Conservation (phyloP, 225 moss, liverwort and hornwort genomes). For the Sphagnum tenellum region DNA sequence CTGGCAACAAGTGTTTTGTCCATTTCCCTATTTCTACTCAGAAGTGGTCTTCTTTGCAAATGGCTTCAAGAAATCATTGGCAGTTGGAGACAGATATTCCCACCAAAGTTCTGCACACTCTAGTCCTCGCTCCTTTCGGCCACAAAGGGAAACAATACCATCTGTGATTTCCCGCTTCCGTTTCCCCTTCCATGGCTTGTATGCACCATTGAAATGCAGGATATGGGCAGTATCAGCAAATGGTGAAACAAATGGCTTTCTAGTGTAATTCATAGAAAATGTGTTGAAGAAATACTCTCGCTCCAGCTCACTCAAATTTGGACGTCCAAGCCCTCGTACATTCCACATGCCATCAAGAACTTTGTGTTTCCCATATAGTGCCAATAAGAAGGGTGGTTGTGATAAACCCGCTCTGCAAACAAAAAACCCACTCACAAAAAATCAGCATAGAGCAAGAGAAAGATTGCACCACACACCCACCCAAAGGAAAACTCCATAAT, state of each 20-base stretch:
- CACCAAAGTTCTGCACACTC: slow-evolving; percentile 87
- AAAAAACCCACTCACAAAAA: background rate
- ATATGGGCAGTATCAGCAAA: slow-evolving; percentile 69
- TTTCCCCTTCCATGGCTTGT: slow-evolving; percentile 83
- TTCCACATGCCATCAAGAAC: slow-evolving; percentile 70
- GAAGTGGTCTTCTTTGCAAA: slow-evolving; percentile 13
- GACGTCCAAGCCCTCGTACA: slow-evolving; percentile 67
- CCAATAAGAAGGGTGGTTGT: slow-evolving; percentile 81
- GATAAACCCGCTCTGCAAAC: slow-evolving; percentile 72
- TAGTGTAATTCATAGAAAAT: slow-evolving; percentile 30
- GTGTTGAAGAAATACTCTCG: slow-evolving; percentile 31
- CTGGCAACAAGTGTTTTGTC: no score
- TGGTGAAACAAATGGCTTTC: slow-evolving; percentile 57
- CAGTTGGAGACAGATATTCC: slow-evolving; percentile 62
- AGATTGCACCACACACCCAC: no score
- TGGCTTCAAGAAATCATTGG: slow-evolving; percentile 48
- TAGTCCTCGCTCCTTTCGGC: slow-evolving; percentile 15
- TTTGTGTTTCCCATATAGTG: slow-evolving; percentile 72
- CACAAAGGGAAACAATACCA: slow-evolving; percentile 63
- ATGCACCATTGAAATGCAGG: slow-evolving; percentile 76
- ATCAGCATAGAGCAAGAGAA: no score
- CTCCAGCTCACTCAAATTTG: slow-evolving; percentile 62
- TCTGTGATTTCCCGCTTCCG: slow-evolving; percentile 27
- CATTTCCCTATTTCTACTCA: no score
- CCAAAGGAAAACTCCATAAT: no score